Conservation (phyloP, 441 rosid species). For the Adansonia grandidieri region DNA sequence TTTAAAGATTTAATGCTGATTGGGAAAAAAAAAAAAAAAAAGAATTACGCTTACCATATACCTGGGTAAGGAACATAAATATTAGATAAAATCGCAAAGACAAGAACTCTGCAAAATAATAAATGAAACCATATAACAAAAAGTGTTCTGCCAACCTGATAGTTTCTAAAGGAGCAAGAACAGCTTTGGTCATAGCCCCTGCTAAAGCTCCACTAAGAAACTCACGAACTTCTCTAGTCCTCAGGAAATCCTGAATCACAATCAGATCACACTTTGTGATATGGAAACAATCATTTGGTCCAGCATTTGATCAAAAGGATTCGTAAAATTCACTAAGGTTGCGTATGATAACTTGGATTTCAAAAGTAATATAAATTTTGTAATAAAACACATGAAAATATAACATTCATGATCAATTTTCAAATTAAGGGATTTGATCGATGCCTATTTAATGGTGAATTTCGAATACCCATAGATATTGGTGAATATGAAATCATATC, state of each 20-base stretch:
- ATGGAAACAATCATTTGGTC: slow-evolving; percentile 6
- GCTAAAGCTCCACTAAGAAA: slow-evolving; percentile 97
- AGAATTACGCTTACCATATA: not conserved
- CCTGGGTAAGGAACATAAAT: not conserved
- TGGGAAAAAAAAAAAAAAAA: not conserved
- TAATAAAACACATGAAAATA: too few species aligned
- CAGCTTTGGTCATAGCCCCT: slow-evolving; percentile 96
- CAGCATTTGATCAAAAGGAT: not conserved
- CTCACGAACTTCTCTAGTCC: slow-evolving; percentile 80
- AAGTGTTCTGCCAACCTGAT: slow-evolving; percentile 58
- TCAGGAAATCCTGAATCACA: slow-evolving; percentile 61
- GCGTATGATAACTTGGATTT: too few species aligned
- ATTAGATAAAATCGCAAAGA: slow-evolving; percentile 5
- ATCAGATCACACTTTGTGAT: slow-evolving; percentile 26
- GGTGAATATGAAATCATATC: too few species aligned
- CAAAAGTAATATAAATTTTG: too few species aligned
- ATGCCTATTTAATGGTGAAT: too few species aligned
- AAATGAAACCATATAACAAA: not conserved
- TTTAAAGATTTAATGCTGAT: not conserved
- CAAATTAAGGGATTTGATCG: too few species aligned
- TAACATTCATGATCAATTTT: too few species aligned
- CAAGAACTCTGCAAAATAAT: not conserved
- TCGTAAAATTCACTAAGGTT: not conserved
- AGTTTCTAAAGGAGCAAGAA: slow-evolving; percentile 98
- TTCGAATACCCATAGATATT: too few species aligned